Conservation (phyloP, 257 asterid species). For the Haberlea rhodopensis region DNA sequence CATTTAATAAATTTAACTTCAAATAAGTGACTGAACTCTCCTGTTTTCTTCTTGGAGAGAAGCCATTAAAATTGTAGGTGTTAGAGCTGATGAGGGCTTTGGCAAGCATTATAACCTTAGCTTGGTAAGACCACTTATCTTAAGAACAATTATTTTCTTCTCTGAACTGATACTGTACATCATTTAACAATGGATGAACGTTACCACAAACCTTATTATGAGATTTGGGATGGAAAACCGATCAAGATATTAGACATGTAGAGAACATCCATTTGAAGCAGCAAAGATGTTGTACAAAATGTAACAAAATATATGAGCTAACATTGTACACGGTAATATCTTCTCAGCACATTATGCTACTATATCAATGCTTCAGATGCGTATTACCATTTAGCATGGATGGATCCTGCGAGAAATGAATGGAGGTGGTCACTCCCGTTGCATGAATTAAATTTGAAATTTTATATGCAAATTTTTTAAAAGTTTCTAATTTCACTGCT, state of each 20-base stretch:
- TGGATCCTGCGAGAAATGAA: background rate
- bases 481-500: background rate
- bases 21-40: conserved; percentile 10
- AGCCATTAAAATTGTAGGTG: conserved; percentile 75
- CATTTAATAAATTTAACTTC: conserved; percentile 6
- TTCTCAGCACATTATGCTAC: background rate
- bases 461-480: too few relatives aligned
- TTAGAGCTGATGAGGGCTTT: conserved; percentile 41
- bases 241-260: background rate
- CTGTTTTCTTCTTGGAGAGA: conserved; percentile 66
- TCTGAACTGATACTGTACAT: background rate
- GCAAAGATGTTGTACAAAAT: background rate
- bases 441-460: background rate
- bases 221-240: background rate
- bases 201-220: background rate
- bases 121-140: conserved; percentile 44
- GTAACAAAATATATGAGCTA: background rate
- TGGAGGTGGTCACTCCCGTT: too few relatives aligned
- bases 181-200: background rate
- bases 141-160: background rate
- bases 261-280: background rate
- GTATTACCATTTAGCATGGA: background rate
- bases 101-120: conserved; percentile 51
- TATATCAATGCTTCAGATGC: background rate
- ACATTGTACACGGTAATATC: background rate